A percentile compares a stretch with the other conserved stretches of the same genome.
Conservation (phyloP, 2,329 filamentous ascomycete species). For the Aspergillus phoenicis region DNA sequence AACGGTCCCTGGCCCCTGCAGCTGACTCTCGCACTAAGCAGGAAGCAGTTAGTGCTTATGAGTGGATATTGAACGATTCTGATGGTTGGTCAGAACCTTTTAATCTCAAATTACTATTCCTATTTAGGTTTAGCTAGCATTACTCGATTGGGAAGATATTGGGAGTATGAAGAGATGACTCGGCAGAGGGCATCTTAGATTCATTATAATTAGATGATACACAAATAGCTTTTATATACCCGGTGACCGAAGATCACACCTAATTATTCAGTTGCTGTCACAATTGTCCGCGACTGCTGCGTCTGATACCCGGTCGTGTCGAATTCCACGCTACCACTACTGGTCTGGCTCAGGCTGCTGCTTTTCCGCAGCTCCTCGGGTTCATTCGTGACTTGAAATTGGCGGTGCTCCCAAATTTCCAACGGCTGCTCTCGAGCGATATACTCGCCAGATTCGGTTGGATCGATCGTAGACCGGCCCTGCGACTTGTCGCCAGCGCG, state of each 20-base stretch:
- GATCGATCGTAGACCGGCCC: constrained; percentile 10
- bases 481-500: constrained; percentile 14
- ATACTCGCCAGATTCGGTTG: constrained; percentile 15
- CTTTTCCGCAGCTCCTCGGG: constrained; percentile 6
- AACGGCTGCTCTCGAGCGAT: constrained; percentile 13
- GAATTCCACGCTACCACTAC: constrained; percentile 12
- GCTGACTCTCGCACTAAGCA: neutral
- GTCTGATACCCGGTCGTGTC: neutral
- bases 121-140: neutral
- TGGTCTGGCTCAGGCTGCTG: neutral
- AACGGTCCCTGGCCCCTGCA: constrained; percentile 5
- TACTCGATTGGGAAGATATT: no score
- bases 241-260: neutral
- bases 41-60: neutral
- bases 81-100: neutral
- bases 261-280: neutral
- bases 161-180: no score
- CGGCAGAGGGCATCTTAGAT: neutral
- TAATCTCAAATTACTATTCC: neutral
- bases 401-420: constrained; percentile 24
- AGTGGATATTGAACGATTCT: no score
- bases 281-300: neutral
- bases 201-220: neutral
- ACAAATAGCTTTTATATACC: neutral
- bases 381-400: constrained; percentile 25